Conservation (phyloP, 2,329 filamentous ascomycete species). For the Epichloe festucae region DNA sequence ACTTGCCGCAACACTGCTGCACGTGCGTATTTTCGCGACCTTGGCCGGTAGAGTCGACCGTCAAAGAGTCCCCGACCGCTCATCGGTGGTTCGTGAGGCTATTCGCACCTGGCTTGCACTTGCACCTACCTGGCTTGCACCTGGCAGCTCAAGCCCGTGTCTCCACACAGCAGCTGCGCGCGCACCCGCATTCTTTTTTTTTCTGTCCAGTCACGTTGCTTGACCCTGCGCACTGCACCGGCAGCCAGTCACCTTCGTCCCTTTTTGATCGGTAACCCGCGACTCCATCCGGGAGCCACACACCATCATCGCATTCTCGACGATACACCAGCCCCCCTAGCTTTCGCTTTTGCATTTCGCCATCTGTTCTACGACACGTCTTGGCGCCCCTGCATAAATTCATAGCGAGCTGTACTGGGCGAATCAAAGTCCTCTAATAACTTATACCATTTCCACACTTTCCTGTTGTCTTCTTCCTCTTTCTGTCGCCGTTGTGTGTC, state of each 20-base stretch:
- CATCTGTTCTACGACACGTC: neutral
- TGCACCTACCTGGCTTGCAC: slow-evolving; percentile 1
- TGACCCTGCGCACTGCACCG: slow-evolving; percentile 4
- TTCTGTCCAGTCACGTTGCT: slow-evolving; percentile 13
- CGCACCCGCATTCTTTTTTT: slow-evolving; percentile 6
- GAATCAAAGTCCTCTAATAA: neutral
- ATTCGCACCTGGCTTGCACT: slow-evolving; percentile 20
- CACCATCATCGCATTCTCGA: slow-evolving; percentile 2
- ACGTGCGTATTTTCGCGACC: slow-evolving; percentile 9
- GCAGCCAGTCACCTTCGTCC: neutral
- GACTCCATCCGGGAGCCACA: slow-evolving; percentile 1
- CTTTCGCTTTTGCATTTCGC: neutral
- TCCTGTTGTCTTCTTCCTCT: neutral
- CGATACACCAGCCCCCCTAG: slow-evolving; percentile 6
- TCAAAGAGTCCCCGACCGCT: slow-evolving; percentile 10
- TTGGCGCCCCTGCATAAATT: neutral
- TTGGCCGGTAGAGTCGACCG: slow-evolving; percentile 4
- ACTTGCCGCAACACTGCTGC: slow-evolving; percentile 13
- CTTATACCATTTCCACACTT: neutral
- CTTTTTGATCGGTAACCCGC: slow-evolving; percentile 1
- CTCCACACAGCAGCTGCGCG: slow-evolving; percentile 6
- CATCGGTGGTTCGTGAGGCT: slow-evolving; percentile 23
- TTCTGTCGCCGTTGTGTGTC: neutral
- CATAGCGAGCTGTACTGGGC: neutral
- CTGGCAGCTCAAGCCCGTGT: slow-evolving; percentile 6